Evolutionary conservation across 1,284 basidiomycete genomes (phyloP), one percentile per base, ranked within the genome.

Genomic region (Ceratobasidium sp.): DNA sequence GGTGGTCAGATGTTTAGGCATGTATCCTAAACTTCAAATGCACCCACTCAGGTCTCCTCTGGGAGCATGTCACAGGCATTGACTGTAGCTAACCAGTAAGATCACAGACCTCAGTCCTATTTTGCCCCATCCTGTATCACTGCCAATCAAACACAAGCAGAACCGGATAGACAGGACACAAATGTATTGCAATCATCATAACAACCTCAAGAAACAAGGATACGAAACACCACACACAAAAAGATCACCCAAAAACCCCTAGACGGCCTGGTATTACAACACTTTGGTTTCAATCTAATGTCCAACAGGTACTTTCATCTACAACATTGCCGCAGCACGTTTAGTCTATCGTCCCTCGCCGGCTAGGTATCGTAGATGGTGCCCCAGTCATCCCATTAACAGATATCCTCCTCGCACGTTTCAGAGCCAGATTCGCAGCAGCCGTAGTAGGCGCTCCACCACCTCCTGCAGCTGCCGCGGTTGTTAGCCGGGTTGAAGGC

Each of bases 261-360:
- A 52, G 32, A 54, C 32, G 23, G 43, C 46, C 16, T 64, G 21
- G 32, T n/a, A 54, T 66, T 66, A 66, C 63, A 66, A 52, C 16
- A 26, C 47, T 54, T 41, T 52, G n/a, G 21, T 63, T 62, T 63
- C 61, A 63, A 49, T 66, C 63, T 49, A 66, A 66, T 30, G 26
- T 28, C 23, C 26, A 64, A 18, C 41, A 58, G n/a, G 35, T 41
- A 58, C 26, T 58, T 58, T 38, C 32, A 18, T 58, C 55, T 58
- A 58, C 55, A 32, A n/a, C 54, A 28, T 52, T 16, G 28, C 26
- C 14, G 38, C 7, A 43, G 49, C 23, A 35, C 13, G 23, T 46
- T 66, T 66, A 66, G 23, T 66, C 63, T 66, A 66, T 21, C 16
- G 63, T 66, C n/a, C 63, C 63, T 26, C 63, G 63, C 4, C 63